These are phyloP conservation scores for Pichia pseudocactophila DNA, from an alignment of 805 yeast species.

Conservation along the genomic window DNA sequence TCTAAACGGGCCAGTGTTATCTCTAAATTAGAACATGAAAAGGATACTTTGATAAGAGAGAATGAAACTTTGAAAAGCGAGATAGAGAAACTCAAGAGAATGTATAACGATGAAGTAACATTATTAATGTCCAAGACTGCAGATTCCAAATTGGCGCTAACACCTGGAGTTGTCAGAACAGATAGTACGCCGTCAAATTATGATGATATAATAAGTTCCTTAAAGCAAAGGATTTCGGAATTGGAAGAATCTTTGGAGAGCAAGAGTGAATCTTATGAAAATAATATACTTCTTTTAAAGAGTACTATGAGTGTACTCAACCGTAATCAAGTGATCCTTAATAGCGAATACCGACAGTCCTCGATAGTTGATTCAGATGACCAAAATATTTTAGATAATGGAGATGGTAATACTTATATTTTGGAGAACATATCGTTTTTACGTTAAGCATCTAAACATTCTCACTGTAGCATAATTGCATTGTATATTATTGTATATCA, in stretches of 20 bases:
- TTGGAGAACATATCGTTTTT: slow-evolving; percentile 11
- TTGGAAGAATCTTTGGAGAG: slow-evolving; percentile 14
- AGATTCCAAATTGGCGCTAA: background rate
- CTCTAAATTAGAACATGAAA: slow-evolving; percentile 4
- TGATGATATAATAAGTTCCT: background rate
- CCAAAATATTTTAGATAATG: background rate
- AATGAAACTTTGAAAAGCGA: slow-evolving; percentile 5
- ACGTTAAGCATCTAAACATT: background rate
- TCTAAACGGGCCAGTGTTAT: background rate
- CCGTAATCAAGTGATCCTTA: slow-evolving; percentile 16
- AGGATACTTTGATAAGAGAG: slow-evolving; percentile 1
- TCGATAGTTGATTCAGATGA: slow-evolving; percentile 3
- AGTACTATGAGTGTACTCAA: slow-evolving; percentile 16
- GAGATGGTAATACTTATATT: slow-evolving; percentile 11
- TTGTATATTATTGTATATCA: background rate
- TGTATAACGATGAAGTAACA: slow-evolving; percentile 3
- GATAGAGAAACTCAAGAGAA: slow-evolving; percentile 1
- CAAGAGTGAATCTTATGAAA: slow-evolving; percentile 13
- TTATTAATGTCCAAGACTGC: background rate
- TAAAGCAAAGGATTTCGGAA: slow-evolving; percentile 9
- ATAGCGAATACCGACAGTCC: background rate
- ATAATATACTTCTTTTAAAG: slow-evolving; percentile 14
- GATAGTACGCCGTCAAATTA: background rate
- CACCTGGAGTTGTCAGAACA: background rate
- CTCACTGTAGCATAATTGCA: background rate